A percentile compares a stretch with the other conserved stretches of the same genome.
Conservation (phyloP, 306 rosid species). For the Prunus mume region DNA sequence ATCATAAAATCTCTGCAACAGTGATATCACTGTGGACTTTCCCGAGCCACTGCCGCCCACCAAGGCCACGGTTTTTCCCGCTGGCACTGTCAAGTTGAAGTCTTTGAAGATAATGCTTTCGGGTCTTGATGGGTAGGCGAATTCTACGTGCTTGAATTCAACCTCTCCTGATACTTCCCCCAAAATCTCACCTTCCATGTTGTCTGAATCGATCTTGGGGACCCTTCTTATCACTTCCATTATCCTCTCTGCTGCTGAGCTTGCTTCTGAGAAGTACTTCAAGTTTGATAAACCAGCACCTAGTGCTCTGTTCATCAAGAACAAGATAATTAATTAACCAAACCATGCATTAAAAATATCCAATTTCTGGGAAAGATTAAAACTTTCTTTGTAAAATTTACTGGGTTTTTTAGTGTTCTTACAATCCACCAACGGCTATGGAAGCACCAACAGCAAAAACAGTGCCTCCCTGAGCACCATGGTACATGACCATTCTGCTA, state of each 20-base stretch:
- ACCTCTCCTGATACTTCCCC: slow-evolving; percentile 58
- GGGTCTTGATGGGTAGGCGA: slow-evolving; percentile 85
- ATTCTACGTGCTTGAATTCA: slow-evolving; percentile 52
- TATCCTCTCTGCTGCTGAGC: slow-evolving; percentile 63
- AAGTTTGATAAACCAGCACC: slow-evolving; percentile 82
- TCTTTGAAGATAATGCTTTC: slow-evolving; percentile 57
- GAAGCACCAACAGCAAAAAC: slow-evolving; percentile 82
- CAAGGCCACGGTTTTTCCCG: slow-evolving; percentile 72
- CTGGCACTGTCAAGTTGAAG: slow-evolving; percentile 57
- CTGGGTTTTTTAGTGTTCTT: slow-evolving; percentile 10
- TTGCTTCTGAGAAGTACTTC: slow-evolving; percentile 79
- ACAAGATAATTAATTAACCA: not conserved
- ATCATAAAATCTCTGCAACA: slow-evolving; percentile 87
- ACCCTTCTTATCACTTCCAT: slow-evolving; percentile 73
- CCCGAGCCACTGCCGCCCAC: slow-evolving; percentile 95
- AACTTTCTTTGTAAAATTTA: not conserved
- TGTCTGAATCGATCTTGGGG: slow-evolving; percentile 80
- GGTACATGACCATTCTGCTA: slow-evolving; percentile 89
- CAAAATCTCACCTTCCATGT: slow-evolving; percentile 54
- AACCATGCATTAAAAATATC: not conserved
- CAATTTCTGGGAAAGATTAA: not conserved
- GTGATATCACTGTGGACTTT: slow-evolving; percentile 71
- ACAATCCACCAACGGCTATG: slow-evolving; percentile 85
- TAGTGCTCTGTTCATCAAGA: slow-evolving; percentile 48
- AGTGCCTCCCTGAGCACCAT: slow-evolving; percentile 79